Conservation (phyloP, 768 basidiomycete genomes). For the Podaxis sp. region DNA sequence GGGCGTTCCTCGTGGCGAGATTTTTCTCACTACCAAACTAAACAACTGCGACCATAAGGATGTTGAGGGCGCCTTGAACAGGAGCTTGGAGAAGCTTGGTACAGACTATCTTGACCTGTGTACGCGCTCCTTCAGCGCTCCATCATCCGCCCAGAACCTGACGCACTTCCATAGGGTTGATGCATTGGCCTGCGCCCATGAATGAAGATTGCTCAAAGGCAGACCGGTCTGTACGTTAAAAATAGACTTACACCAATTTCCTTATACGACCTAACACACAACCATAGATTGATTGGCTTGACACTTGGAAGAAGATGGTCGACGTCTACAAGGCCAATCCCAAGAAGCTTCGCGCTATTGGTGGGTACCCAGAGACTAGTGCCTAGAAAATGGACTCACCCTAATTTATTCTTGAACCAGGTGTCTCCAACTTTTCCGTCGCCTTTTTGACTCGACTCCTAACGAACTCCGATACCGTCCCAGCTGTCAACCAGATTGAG, state of each 20-base stretch:
- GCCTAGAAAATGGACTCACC: background rate
- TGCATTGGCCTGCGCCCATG: conserved; percentile 86
- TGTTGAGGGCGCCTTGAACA: conserved; percentile 60
- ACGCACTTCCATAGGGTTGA: conserved; percentile 46
- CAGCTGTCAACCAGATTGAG: conserved; percentile 81
- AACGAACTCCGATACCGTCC: conserved; percentile 53
- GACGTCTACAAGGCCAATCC: conserved; percentile 60
- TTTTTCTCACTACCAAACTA: conserved; percentile 83
- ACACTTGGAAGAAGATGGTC: conserved; percentile 83
- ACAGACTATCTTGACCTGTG: conserved; percentile 82
- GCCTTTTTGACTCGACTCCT: conserved; percentile 62
- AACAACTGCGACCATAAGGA: conserved; percentile 60
- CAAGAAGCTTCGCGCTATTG: conserved; percentile 78
- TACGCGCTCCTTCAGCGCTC: conserved; percentile 24
- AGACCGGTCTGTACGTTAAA: conserved; percentile 39
- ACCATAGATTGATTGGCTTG: conserved; percentile 52
- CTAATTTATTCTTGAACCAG: conserved; percentile 21
- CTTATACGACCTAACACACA: background rate
- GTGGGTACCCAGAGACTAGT: conserved; percentile 25
- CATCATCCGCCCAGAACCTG: background rate
- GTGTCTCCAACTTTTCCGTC: conserved; percentile 72
- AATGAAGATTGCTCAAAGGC: conserved; percentile 45
- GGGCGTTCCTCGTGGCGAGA: conserved; percentile 65
- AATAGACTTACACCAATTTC: background rate
- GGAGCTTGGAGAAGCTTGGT: conserved; percentile 65